Evolutionary conservation across 495 filamentous ascomycete genomes (phyloP).

Genomic region (Cetradonia linearis): DNA sequence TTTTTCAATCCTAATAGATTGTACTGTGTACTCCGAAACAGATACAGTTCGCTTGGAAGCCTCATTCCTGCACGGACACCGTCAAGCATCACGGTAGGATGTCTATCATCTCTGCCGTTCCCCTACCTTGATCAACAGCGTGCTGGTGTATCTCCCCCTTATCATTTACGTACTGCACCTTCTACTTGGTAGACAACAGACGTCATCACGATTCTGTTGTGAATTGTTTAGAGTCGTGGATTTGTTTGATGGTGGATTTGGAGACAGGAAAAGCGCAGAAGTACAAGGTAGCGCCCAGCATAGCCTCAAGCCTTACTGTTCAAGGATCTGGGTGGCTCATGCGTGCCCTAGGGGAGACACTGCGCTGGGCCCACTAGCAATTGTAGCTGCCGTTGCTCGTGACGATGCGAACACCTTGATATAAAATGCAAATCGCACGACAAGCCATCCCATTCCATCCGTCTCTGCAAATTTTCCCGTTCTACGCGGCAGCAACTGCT

Average conservation of each 20-base stretch:
- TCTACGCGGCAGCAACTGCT: not conserved
- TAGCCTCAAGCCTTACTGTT: conserved; percentile 7
- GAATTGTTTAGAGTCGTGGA: not conserved
- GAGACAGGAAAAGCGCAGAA: not conserved
- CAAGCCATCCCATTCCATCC: conserved; percentile 3
- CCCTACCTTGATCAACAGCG: not conserved
- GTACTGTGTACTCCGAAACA: not conserved
- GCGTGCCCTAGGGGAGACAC: conserved; percentile 11
- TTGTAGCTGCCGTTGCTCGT: conserved; percentile 17
- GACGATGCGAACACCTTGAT: conserved; percentile 8
- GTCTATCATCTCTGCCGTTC: not conserved
- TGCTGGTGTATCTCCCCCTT: conserved; percentile 7
- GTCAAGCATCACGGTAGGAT: not conserved
- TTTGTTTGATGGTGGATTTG: not conserved
- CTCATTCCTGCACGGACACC: not conserved
- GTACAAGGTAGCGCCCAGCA: conserved; percentile 4
- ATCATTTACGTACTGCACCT: conserved; percentile 7
- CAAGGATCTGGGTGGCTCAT: conserved; percentile 12
- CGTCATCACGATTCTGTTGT: not conserved
- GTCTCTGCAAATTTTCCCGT: not conserved
- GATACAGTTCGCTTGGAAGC: not conserved
- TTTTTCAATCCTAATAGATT: not conserved
- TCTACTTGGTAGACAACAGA: not conserved
- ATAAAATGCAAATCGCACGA: conserved; percentile 17
- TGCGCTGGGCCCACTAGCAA: conserved; percentile 16